phyloP scores from a whole-genome alignment of 805 yeast genomes.

The Candida tallmaniae region DNA sequence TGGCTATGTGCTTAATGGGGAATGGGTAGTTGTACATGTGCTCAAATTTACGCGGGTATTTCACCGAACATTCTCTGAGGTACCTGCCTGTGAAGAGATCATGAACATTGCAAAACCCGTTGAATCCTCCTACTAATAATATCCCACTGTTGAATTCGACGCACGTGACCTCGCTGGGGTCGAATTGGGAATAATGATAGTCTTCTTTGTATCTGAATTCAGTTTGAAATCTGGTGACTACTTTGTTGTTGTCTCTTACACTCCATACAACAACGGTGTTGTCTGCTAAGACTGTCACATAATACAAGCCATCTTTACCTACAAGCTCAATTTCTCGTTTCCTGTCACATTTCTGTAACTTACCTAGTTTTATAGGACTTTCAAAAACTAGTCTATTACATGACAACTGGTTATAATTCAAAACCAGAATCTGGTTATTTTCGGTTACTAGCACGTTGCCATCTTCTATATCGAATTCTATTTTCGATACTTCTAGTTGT shows the following conservation, averaged over 20 bases:
- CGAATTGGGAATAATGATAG: conserved; percentile 7
- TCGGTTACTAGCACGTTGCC: conserved; percentile 22
- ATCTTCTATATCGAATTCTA: conserved; percentile 30
- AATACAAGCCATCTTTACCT: conserved; percentile 41
- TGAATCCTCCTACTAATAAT: conserved; percentile 36
- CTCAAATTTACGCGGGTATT: conserved; percentile 22
- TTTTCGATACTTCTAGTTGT: background rate
- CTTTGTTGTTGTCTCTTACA: conserved; percentile 27
- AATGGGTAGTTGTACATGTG: conserved; percentile 17
- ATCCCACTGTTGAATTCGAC: conserved; percentile 32
- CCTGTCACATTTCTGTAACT: conserved; percentile 5
- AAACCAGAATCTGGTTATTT: conserved; percentile 17
- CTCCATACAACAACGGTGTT: conserved; percentile 41
- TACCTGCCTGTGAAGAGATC: conserved; percentile 40
- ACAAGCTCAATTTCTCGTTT: conserved; percentile 19
- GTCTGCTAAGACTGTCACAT: conserved; percentile 34
- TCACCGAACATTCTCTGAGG: conserved; percentile 28
- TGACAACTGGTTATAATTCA: conserved; percentile 14
- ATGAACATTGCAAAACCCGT: conserved; percentile 40
- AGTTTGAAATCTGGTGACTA: conserved; percentile 18
- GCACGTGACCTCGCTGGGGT: conserved; percentile 13
- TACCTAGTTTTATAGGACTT: conserved; percentile 10
- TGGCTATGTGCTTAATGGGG: conserved; percentile 22
- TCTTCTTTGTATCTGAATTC: conserved; percentile 18
- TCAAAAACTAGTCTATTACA: conserved; percentile 2